Evolutionary conservation across 768 basidiomycete species (phyloP), one percentile per base, ranked within the genome.

Genomic region (Leccinum disarticulatum): DNA sequence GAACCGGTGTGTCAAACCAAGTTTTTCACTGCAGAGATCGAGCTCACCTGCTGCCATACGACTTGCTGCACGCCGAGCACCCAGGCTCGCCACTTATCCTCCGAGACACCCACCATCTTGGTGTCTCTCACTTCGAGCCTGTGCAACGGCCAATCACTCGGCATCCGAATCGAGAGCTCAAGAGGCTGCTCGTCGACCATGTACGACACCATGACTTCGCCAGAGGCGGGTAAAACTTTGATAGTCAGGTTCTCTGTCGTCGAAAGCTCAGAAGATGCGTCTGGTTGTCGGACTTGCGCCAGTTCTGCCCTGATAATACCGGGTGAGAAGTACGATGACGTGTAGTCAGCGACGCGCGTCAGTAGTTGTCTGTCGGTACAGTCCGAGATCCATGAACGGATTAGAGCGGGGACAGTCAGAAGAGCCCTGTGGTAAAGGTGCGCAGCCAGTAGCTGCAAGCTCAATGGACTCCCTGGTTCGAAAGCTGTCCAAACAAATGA

Each of bases 61-160:
- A 88, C 87, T 75, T 96, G 95, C 70, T 95, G 93, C 36, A 98
- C 88, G 15, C 87, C 92, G 25, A 98, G 79, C 57, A 96, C 80
- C 97, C 96, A 99, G 1, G 90, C 89, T 63, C 95, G 80, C 96
- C 95, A 98, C 60, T 85, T 84, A 60, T 86, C 87, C 68, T 96
- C 95, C 17, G 90, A 84, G 7, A 98, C 93, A 6, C 94, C 97
- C 9, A 97, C 87, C 63, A 85, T 81, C 69, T 87, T 86, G 41
- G 88, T 79, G 61, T 95, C 95, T 68, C 84, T 84, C n/a, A 98
- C 86, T 66, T 95, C 95, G 28, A 98, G 88, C 48, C 81, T 82
- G 63, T 88, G 88, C 36, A 99, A 77, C 0, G 97, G 97, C 86
- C 93, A 99, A 68, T 98, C 96, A 2, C 74, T 70, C 6, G 97